These are phyloP conservation scores for Sporobolomyces pararoseus DNA, from an alignment of 768 basidiomycete species.

Conservation along the genomic window DNA sequence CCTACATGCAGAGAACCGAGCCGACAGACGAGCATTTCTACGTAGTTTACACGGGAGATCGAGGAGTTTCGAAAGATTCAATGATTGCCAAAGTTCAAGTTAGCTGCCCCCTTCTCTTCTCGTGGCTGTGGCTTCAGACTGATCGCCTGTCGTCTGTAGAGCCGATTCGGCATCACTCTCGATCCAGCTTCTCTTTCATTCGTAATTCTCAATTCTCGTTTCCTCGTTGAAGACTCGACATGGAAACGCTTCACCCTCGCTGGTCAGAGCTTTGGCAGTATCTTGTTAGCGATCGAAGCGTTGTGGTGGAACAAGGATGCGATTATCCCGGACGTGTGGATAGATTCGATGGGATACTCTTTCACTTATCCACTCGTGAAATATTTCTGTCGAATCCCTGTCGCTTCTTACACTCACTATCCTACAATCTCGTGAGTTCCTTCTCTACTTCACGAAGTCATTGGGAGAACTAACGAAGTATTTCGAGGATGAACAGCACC, in stretches of 20 bases:
- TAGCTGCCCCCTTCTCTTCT: constrained; percentile 36
- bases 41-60: constrained; percentile 86
- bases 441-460: background rate
- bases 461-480: background rate
- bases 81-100: constrained; percentile 82
- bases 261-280: constrained; percentile 84
- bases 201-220: constrained; percentile 68
- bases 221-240: constrained; percentile 69
- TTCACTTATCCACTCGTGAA: constrained; percentile 81
- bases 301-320: constrained; percentile 53
- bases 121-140: too few relatives aligned
- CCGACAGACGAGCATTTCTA: constrained; percentile 57
- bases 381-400: constrained; percentile 55
- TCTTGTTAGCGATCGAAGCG: constrained; percentile 78
- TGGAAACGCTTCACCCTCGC: constrained; percentile 90
- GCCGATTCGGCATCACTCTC: constrained; percentile 74
- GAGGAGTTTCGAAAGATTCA: constrained; percentile 68
- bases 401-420: constrained; percentile 92
- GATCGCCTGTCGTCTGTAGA: constrained; percentile 51
- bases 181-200: constrained; percentile 67
- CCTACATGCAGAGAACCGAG: constrained; percentile 60
- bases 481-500: constrained; percentile 59
- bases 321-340: constrained; percentile 82
- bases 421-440: constrained; percentile 64
- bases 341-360: constrained; percentile 98